Conservation (phyloP, 169 alveolate genomes). For the Eimeria falciformis region DNA sequence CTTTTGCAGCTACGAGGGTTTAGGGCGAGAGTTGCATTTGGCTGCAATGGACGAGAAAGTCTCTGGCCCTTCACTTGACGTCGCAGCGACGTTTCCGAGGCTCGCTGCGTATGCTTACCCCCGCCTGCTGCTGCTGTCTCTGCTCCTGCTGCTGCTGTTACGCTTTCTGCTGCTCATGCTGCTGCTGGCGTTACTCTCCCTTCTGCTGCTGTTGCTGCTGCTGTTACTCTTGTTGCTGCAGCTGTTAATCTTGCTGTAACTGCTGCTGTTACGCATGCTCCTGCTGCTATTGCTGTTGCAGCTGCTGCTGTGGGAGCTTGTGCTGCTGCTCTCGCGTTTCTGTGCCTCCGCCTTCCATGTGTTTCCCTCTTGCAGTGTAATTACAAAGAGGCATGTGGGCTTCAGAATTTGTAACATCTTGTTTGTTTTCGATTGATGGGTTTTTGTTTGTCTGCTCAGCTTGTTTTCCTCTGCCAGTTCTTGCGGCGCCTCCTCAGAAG, state of each 20-base stretch:
- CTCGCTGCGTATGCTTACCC: neutral
- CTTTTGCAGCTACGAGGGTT: neutral
- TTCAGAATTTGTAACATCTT: too few relatives aligned
- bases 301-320: neutral
- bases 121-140: neutral
- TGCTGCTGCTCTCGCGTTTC: neutral
- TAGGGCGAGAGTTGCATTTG: neutral
- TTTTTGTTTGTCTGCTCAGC: neutral
- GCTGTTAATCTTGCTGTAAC: too few relatives aligned
- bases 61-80: neutral
- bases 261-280: neutral
- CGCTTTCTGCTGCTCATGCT: too few relatives aligned
- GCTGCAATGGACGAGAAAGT: neutral
- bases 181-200: too few relatives aligned
- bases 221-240: too few relatives aligned
- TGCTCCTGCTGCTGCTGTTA: too few relatives aligned
- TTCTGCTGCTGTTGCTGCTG: constrained; percentile 5
- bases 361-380: too few relatives aligned
- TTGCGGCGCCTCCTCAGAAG: neutral
- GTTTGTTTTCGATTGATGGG: too few relatives aligned
- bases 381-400: too few relatives aligned
- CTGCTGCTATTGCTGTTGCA: neutral
- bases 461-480: neutral
- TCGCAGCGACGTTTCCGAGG: neutral
- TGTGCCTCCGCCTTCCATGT: neutral